These are phyloP conservation scores for Alternaria sp. DNA, from an alignment of 2,329 filamentous ascomycete species.

Conservation along the genomic window DNA sequence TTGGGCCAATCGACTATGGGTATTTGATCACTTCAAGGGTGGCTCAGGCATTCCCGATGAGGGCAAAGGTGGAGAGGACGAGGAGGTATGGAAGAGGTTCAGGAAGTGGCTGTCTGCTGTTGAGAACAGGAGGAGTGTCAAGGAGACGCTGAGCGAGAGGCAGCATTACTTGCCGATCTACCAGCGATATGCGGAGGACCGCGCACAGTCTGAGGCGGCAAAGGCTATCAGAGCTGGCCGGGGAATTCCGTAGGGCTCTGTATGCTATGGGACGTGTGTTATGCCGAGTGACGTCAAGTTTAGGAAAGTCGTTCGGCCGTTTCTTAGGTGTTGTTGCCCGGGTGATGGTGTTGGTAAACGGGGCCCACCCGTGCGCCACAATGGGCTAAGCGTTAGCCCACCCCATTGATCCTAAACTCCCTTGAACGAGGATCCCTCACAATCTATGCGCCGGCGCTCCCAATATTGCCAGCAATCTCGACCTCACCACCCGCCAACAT, in stretches of 20 bases:
- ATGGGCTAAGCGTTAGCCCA: constrained; percentile 22
- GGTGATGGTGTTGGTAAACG: constrained; percentile 19
- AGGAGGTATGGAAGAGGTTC: constrained; percentile 71
- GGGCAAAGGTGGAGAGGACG: constrained; percentile 62
- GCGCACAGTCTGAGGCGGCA: constrained; percentile 57
- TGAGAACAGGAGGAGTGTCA: constrained; percentile 67
- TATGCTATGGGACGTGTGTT: background rate
- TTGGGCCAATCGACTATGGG: constrained; percentile 63
- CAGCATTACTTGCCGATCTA: constrained; percentile 75
- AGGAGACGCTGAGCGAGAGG: constrained; percentile 72
- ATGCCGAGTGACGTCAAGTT: constrained; percentile 14
- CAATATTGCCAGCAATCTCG: constrained; percentile 12
- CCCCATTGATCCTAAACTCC: constrained; percentile 19
- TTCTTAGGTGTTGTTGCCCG: constrained; percentile 18
- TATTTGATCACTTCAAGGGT: constrained; percentile 78
- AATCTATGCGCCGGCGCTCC: constrained; percentile 32
- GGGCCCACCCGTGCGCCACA: constrained; percentile 19
- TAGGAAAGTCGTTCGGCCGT: constrained; percentile 1
- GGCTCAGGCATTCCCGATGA: constrained; percentile 61
- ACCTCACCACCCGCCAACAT: constrained; percentile 28
- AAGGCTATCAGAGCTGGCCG: constrained; percentile 66
- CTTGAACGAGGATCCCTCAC: constrained; percentile 18
- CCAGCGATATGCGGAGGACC: constrained; percentile 58
- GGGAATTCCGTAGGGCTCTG: constrained; percentile 62
- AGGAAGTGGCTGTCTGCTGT: constrained; percentile 70